phyloP scores from a whole-genome alignment of 2,329 filamentous ascomycete species.

The Cryphonectria radicalis region DNA sequence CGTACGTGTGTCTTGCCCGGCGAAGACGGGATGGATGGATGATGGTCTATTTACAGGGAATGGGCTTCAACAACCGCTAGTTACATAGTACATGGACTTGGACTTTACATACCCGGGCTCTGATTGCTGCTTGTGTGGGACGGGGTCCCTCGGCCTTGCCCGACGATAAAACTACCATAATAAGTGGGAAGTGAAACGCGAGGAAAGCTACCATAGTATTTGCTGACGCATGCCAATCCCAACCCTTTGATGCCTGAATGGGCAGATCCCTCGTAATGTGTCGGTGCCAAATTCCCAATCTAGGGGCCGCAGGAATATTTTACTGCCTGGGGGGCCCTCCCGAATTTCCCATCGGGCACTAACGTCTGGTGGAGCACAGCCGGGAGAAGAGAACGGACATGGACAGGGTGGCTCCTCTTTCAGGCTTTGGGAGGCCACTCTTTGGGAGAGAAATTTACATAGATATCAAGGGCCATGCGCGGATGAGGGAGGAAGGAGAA shows the following conservation, averaged over 20 bases:
- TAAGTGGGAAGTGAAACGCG: neutral
- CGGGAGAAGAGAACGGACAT: constrained; percentile 19
- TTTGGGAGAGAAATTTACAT: constrained; percentile 18
- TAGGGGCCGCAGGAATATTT: constrained; percentile 17
- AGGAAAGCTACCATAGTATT: neutral
- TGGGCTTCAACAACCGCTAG: neutral
- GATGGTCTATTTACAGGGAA: neutral
- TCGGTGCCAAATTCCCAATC: constrained; percentile 26
- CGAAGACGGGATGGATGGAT: neutral
- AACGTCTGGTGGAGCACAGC: constrained; percentile 26
- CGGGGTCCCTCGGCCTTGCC: neutral
- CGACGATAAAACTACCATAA: neutral
- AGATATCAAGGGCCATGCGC: constrained; percentile 7
- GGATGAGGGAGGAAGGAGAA: neutral
- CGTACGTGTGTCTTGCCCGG: neutral
- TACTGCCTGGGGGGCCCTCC: constrained; percentile 19
- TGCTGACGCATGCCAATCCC: constrained; percentile 1
- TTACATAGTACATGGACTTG: neutral
- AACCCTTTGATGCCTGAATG: constrained; percentile 22
- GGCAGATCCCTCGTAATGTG: constrained; percentile 22
- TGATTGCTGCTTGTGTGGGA: neutral
- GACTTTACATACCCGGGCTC: neutral
- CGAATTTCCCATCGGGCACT: constrained; percentile 31
- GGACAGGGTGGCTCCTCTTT: constrained; percentile 21
- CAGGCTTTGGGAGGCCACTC: neutral